Conservation (phyloP, 2,329 filamentous ascomycete genomes). For the Myotisia sp. region DNA sequence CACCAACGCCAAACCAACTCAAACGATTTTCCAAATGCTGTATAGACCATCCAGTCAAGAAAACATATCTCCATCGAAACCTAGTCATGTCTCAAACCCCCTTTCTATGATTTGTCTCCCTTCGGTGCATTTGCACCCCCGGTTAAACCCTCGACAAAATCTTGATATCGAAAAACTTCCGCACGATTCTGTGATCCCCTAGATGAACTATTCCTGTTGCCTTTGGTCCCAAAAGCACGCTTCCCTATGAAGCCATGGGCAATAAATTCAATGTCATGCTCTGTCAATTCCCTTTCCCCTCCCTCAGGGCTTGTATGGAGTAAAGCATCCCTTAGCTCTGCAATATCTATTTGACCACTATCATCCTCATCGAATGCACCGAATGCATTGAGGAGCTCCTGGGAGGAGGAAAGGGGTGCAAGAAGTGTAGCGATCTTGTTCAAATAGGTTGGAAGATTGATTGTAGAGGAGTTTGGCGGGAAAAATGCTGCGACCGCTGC, state of each 20-base stretch:
- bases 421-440: constrained; percentile 65
- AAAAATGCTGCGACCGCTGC: constrained; percentile 76
- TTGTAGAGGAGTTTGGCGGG: constrained; percentile 49
- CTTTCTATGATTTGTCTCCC: constrained; percentile 5
- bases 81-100: constrained; percentile 9
- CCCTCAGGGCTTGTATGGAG: constrained; percentile 67
- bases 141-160: constrained; percentile 64
- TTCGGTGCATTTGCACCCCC: constrained; percentile 32
- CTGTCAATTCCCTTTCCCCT: constrained; percentile 47
- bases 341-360: constrained; percentile 77
- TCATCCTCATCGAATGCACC: constrained; percentile 94
- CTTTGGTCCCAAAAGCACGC: constrained; percentile 57
- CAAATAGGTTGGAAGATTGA: constrained; percentile 74
- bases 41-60: background rate
- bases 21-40: too few relatives aligned
- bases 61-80: background rate
- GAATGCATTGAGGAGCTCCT: constrained; percentile 77
- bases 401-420: constrained; percentile 57
- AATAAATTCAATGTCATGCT: constrained; percentile 71
- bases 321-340: constrained; percentile 67
- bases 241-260: constrained; percentile 73
- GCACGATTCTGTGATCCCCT: constrained; percentile 49
- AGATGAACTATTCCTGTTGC: constrained; percentile 32
- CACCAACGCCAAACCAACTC: too few relatives aligned
- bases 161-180: constrained; percentile 85